phyloP scores from a whole-genome alignment of 2,329 filamentous ascomycete genomes.

The Penicillium expansum region DNA sequence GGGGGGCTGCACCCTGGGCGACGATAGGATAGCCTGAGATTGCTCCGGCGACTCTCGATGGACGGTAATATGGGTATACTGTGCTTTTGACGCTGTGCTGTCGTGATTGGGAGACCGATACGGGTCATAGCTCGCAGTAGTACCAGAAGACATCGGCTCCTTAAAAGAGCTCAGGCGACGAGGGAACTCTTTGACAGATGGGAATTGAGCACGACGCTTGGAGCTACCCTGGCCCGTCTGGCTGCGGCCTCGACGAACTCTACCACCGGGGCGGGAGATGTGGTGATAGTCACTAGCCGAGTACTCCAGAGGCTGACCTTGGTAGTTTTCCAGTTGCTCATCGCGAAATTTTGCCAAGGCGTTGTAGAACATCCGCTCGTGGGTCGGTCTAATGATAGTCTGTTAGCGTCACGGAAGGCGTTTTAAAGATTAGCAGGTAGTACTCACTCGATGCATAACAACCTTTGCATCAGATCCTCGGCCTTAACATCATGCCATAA shows the following conservation, averaged over 20 bases:
- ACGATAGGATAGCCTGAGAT: not conserved
- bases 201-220: slow-evolving; percentile 55
- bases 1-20: slow-evolving; percentile 15
- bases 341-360: slow-evolving; percentile 78
- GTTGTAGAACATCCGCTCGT: slow-evolving; percentile 92
- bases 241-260: slow-evolving; percentile 34
- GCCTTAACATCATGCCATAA: slow-evolving; percentile 87
- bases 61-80: slow-evolving; percentile 67
- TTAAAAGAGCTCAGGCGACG: slow-evolving; percentile 51
- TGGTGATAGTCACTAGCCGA: slow-evolving; percentile 92
- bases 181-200: slow-evolving; percentile 55
- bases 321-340: slow-evolving; percentile 81
- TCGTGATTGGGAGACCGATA: slow-evolving; percentile 67
- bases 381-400: slow-evolving; percentile 61
- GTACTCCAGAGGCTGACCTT: slow-evolving; percentile 70
- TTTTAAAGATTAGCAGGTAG: not conserved
- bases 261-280: slow-evolving; percentile 46
- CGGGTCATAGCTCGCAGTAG: slow-evolving; percentile 74
- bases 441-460: slow-evolving; percentile 64
- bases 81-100: slow-evolving; percentile 50
- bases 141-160: slow-evolving; percentile 42
- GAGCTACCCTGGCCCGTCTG: slow-evolving; percentile 21
- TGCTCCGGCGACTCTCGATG: slow-evolving; percentile 50
- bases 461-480: slow-evolving; percentile 64
- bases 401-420: not conserved